These are phyloP conservation scores for Thalassiosira mediterranea DNA, from an alignment of 352 stramenopile species.

Conservation along the genomic window DNA sequence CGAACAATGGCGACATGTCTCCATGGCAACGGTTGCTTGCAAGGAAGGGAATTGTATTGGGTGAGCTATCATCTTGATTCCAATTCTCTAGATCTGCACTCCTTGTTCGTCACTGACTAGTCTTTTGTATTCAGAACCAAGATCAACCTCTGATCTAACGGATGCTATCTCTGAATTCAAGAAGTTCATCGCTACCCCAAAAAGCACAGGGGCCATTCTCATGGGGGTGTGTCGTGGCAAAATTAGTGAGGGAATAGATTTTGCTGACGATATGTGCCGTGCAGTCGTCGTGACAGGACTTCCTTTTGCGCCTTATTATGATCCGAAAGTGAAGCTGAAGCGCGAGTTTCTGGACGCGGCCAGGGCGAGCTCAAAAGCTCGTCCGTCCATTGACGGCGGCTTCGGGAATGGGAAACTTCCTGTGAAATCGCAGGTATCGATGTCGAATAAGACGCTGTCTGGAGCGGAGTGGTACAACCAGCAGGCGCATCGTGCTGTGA, in stretches of 20 bases:
- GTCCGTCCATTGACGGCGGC: conserved; percentile 57
- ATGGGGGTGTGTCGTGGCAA: conserved; percentile 99
- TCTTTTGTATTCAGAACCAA: too few species aligned
- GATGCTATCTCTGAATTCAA: conserved; percentile 83
- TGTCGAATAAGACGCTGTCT: conserved; percentile 84
- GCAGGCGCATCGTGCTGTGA: conserved; percentile 96
- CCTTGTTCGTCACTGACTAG: too few species aligned
- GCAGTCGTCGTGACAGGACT: conserved; percentile 98
- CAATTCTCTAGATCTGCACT: too few species aligned
- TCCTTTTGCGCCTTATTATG: conserved; percentile 95
- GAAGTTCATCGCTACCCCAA: conserved; percentile 65
- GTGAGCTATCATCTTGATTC: too few species aligned
- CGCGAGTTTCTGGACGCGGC: conserved; percentile 92
- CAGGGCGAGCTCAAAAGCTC: conserved; percentile 41
- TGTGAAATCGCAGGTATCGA: conserved; percentile 3
- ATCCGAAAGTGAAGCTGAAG: conserved; percentile 97
- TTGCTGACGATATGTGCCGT: conserved; percentile 96
- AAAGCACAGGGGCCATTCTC: conserved; percentile 91
- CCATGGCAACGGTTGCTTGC: conserved; percentile 76
- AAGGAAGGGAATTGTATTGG: conserved; percentile 77
- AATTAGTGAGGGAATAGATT: conserved; percentile 97
- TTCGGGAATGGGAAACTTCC: conserved; percentile 50
- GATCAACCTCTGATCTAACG: conserved; percentile 68
- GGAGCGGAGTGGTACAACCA: conserved; percentile 99
- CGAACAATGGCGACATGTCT: conserved; percentile 18